phyloP scores from a whole-genome alignment of 2,329 filamentous ascomycete genomes.

The Botrytis sinoallii region DNA sequence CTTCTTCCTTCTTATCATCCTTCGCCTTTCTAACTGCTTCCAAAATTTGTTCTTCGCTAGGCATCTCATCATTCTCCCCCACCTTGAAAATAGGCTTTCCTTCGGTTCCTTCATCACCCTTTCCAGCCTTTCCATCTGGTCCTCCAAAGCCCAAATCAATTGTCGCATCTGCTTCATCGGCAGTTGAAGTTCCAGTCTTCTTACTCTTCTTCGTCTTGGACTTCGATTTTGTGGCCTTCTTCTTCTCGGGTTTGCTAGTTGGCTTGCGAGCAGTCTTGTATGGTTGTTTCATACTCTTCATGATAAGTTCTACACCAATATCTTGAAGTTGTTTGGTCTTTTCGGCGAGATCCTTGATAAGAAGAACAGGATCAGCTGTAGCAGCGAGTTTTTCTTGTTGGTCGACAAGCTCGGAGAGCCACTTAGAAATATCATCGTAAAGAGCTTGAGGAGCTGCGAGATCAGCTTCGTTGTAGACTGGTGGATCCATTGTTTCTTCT shows the following conservation, averaged over 20 bases:
- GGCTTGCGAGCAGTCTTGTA: slow-evolving; percentile 32
- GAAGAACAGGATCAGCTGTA: slow-evolving; percentile 72
- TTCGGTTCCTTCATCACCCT: slow-evolving; percentile 25
- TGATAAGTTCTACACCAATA: slow-evolving; percentile 65
- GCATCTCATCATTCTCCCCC: slow-evolving; percentile 44
- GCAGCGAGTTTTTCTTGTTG: slow-evolving; percentile 67
- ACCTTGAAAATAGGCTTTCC: slow-evolving; percentile 40
- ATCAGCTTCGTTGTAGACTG: slow-evolving; percentile 71
- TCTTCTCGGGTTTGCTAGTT: slow-evolving; percentile 39
- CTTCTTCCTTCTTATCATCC: slow-evolving; percentile 17
- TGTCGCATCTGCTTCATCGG: slow-evolving; percentile 40
- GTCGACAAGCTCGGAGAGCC: slow-evolving; percentile 70
- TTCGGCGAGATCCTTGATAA: slow-evolving; percentile 66
- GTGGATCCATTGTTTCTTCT: slow-evolving; percentile 54
- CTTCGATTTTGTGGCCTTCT: slow-evolving; percentile 27
- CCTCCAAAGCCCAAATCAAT: slow-evolving; percentile 40
- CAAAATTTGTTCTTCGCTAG: slow-evolving; percentile 49
- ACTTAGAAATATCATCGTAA: slow-evolving; percentile 61
- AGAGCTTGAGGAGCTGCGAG: slow-evolving; percentile 61
- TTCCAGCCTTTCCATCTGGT: neutral
- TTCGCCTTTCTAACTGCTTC: slow-evolving; percentile 49
- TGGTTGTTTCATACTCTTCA: slow-evolving; percentile 62
- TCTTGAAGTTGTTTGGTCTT: slow-evolving; percentile 71
- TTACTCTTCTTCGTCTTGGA: slow-evolving; percentile 40
- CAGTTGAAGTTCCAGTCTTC: slow-evolving; percentile 34